phyloP scores from a whole-genome alignment of 805 yeast species.

The Starmerella gropengiesseri region DNA sequence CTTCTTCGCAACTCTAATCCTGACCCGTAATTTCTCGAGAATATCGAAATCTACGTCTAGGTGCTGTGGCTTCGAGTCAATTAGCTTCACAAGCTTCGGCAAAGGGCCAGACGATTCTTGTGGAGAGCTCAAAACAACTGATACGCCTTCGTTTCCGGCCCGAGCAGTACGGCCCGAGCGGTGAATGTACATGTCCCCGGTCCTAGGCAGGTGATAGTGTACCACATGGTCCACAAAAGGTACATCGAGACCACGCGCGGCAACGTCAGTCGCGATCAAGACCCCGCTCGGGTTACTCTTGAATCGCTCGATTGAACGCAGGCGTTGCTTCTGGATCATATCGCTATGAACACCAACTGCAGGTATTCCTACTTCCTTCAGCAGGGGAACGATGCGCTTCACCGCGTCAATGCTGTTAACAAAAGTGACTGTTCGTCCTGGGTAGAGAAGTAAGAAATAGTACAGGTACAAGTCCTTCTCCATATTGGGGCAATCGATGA shows the following conservation, averaged over 20 bases:
- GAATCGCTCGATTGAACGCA: conserved; percentile 75
- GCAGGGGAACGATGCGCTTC: conserved; percentile 66
- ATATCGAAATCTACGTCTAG: conserved; percentile 71
- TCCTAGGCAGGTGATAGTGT: conserved; percentile 88
- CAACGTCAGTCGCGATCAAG: conserved; percentile 89
- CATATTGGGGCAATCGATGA: conserved; percentile 80
- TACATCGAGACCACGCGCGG: conserved; percentile 95
- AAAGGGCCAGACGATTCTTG: conserved; percentile 87
- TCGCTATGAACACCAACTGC: conserved; percentile 78
- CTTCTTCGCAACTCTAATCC: conserved; percentile 58
- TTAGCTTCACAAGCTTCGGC: conserved; percentile 52
- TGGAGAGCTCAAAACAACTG: conserved; percentile 84
- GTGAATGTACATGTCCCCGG: conserved; percentile 90
- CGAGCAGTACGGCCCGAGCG: conserved; percentile 98
- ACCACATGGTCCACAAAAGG: conserved; percentile 85
- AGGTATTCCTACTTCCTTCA: conserved; percentile 54
- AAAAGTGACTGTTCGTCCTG: conserved; percentile 82
- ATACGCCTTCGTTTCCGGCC: conserved; percentile 88
- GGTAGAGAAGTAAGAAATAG: conserved; percentile 74
- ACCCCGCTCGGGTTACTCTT: conserved; percentile 39
- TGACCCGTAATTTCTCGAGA: conserved; percentile 54
- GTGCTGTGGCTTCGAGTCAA: conserved; percentile 44
- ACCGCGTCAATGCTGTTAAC: conserved; percentile 95
- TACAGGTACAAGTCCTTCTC: conserved; percentile 86
- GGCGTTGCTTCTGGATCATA: conserved; percentile 89